Evolutionary conservation across 164 flowering plant genomes (phyloP), one percentile per base, ranked within the genome.

Genomic region (Houttuynia cordata): DNA sequence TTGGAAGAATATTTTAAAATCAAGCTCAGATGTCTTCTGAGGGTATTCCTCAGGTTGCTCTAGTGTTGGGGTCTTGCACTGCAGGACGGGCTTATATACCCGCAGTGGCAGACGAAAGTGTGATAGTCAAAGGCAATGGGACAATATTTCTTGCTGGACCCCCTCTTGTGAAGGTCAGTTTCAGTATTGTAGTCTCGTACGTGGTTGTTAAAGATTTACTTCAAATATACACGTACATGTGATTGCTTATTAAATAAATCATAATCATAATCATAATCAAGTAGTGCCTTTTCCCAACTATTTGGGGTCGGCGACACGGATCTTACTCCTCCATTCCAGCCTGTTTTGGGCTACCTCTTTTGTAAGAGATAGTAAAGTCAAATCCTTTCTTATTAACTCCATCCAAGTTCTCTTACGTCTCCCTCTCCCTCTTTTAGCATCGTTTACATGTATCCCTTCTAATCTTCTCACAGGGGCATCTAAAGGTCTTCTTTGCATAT

Each of bases 41-140:
- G 64, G 96, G 97, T 8, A 84, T 90, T 69, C 96, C 96, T 41
- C 97, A 90, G 71, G 90, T 93, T 70, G 98, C 97, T 30, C 72
- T 93, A 53, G 98, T 93, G 45, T 68, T 93, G 62, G 97, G 98
- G 59, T 93, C 98, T 51, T 93, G 97, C 74, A 93, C 98, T 47
- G 97, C 96, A 18, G 99, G 97, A n/a, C 97, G 99, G 71, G 99
- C 99, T 40, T 93, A 93, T 68, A 90, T 93, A 62, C 99, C 99
- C 67, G 99, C 97, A 15, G 90, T 93, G 99, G 97, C 99, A 52
- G 97, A 93, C 80, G 99, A 90, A 69, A 90, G 97, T 77, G 92
- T 93, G 0, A 93, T 90, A 81, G 99, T 93, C 41, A 93, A 93
- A 76, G 97, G 97, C 63, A 93, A 93, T 76, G 99, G 95, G 56